Conservation (phyloP, 78 protist species). For the Dictyostelium citrinum region DNA sequence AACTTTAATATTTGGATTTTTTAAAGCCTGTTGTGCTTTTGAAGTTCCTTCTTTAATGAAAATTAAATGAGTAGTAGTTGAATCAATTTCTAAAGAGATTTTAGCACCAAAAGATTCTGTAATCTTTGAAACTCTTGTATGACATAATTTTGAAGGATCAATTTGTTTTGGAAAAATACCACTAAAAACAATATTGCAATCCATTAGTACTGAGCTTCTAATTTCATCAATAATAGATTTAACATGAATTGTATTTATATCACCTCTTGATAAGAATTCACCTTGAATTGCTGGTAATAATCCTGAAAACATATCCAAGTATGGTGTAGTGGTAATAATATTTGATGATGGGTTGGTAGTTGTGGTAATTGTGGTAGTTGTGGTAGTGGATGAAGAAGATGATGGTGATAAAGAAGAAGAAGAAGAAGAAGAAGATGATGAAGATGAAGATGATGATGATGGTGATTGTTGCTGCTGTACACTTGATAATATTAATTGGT, state of each 20-base stretch:
- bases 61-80: constrained; percentile 54
- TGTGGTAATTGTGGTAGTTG: neutral
- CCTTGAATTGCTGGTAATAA: constrained; percentile 9
- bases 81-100: constrained; percentile 34
- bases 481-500: neutral
- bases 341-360: neutral
- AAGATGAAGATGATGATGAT: neutral
- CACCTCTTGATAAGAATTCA: constrained; percentile 12
- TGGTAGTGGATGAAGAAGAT: neutral
- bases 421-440: neutral
- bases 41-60: constrained; percentile 71
- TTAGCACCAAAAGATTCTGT: constrained; percentile 75
- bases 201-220: constrained; percentile 18
- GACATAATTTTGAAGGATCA: constrained; percentile 11
- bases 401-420: neutral
- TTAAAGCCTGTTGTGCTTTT: constrained; percentile 52
- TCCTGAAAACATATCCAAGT: constrained; percentile 48
- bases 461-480: neutral
- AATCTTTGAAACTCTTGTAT: constrained; percentile 28
- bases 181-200: constrained; percentile 65
- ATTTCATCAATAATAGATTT: constrained; percentile 12
- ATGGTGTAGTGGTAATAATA: neutral
- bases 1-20: constrained; percentile 46
- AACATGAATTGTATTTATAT: neutral
- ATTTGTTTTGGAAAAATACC: constrained; percentile 72